Base-by-base conservation (phyloP, 305 asterid species). In the Solanum chacoense region DNA sequence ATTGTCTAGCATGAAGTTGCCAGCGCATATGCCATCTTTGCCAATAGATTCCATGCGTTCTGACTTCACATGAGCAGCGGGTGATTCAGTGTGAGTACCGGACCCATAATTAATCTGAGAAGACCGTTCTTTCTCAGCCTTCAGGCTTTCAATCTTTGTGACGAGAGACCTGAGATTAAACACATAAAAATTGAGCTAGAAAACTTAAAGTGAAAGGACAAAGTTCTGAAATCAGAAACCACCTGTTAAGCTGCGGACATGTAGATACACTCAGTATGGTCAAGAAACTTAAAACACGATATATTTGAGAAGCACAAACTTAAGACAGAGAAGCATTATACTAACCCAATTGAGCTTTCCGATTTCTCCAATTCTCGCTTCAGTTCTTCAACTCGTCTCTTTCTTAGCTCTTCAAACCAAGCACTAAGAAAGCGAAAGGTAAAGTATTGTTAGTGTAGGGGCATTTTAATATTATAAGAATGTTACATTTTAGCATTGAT, bases 151-250 rank as follows among this genome's bases (percentile, higher is more conserved):
- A 24, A 96, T 94, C 91, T 95, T 93, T n/a, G 94, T 91, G 93
- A 94, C 92, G 8, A 96, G 98, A 72, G 96, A 94, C 91, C 98
- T 95, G 92, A 40, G 87, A 88, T 88, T 45, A 42, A 35, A 89
- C 78, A 74, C 84, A 88, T 69, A 63, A 3, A 10, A 29, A 10
- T 3, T 34, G 78, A 5, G 85, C 16, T 45, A 88, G 72, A 50
- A 50, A 83, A 14, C 73, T 18, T 20, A 0, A 55, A 83, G 31
- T 18, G 45, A 20, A 50, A 1, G 40, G 22, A 50, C 4, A 50
- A n/a, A 40, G 1, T 8, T 29, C 29, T 29, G 0, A 6, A 29
- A 45, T 83, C 31, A 31, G 32, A 83, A 3, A 20, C 11, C 2
- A 3, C 10, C 31, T 31, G 11, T 20, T 20, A 45, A 9, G 22